Base-by-base conservation (phyloP, 495 filamentous ascomycete species). In the Aspergillus cristatus region DNA sequence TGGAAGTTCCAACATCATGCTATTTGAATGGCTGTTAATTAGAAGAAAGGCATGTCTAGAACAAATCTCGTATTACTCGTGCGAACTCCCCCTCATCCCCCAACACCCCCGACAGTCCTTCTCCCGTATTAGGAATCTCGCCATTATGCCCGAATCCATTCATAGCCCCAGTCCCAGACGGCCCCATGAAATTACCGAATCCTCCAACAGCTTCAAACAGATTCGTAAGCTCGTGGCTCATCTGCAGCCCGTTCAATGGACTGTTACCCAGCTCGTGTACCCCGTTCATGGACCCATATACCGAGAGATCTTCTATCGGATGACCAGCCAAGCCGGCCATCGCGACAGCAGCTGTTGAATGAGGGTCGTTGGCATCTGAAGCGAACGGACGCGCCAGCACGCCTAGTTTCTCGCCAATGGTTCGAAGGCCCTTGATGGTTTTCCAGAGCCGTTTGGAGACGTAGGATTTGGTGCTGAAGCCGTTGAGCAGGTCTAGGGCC, bases 371-470 rank as follows among this genome's bases (percentile, higher is more conserved):
- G 10, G 56, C 49, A 26, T 68, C 58, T 0, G 60, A 40, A 6
- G 59, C 54, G 32, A 59, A 62, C 1, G 58, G 62, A n/a, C 65
- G 68, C 12, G 58, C 55, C 29, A 74, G 51, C n/a, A 94, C 69
- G 0, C 88, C 88, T 1, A 95, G 65, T 45, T 78, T 78, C 13
- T 85, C 82, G 1, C 81, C 88, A 20, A 89, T 77, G 41, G 82
- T 84, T 35, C 86, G 84, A 7, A 95, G 69, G 0, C 79, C 78
- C 32, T 78, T 75, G 53, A 94, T 82, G 1, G 81, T 87, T 46
- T 78, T 78, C 86, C 86, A 94, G 7, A 94, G 61, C 10, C 85
- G 70, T 43, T 86, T 83, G 34, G 79, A 81, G 3, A 89, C 81
- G 57, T 76, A 87, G 1, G 79, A 84, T 43, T 78, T 78, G n/a